phyloP scores from a whole-genome alignment of 495 filamentous ascomycete species.

The Usnea hakonensis region DNA sequence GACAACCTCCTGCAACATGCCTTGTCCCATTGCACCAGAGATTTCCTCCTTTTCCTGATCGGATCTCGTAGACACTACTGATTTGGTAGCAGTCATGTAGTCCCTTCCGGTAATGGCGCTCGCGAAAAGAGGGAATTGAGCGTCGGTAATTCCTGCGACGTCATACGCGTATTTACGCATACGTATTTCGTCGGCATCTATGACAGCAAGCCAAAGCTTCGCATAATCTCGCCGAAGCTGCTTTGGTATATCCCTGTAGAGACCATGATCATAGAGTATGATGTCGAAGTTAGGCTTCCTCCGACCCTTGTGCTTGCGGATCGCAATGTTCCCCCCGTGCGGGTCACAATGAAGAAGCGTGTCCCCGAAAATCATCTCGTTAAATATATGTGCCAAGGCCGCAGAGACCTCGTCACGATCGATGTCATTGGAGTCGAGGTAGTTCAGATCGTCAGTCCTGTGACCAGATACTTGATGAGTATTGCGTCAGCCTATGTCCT shows the following conservation, averaged over 20 bases:
- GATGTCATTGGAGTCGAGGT: constrained; percentile 76
- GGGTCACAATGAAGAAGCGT: constrained; percentile 96
- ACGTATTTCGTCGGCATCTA: constrained; percentile 69
- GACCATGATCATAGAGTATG: constrained; percentile 84
- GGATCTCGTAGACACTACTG: constrained; percentile 51
- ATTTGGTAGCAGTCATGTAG: constrained; percentile 60
- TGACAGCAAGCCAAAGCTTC: constrained; percentile 94
- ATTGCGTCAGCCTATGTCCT: too few relatives aligned
- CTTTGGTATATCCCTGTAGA: constrained; percentile 87
- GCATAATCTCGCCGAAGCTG: constrained; percentile 79
- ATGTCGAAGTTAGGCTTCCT: constrained; percentile 77
- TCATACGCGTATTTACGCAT: constrained; percentile 87
- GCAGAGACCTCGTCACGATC: constrained; percentile 95
- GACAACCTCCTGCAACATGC: constrained; percentile 61
- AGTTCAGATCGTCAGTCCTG: constrained; percentile 83
- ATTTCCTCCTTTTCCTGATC: constrained; percentile 74
- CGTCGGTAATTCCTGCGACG: constrained; percentile 82
- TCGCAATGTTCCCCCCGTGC: constrained; percentile 94
- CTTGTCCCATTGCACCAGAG: constrained; percentile 72
- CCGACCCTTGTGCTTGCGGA: constrained; percentile 60
- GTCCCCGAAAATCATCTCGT: constrained; percentile 98
- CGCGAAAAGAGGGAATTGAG: constrained; percentile 92
- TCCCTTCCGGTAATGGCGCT: constrained; percentile 95
- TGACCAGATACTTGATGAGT: constrained; percentile 76
- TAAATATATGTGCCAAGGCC: constrained; percentile 86